These are phyloP conservation scores for Akanthomyces dipterigenus DNA, from an alignment of 2,329 filamentous ascomycete species.

Conservation along the genomic window DNA sequence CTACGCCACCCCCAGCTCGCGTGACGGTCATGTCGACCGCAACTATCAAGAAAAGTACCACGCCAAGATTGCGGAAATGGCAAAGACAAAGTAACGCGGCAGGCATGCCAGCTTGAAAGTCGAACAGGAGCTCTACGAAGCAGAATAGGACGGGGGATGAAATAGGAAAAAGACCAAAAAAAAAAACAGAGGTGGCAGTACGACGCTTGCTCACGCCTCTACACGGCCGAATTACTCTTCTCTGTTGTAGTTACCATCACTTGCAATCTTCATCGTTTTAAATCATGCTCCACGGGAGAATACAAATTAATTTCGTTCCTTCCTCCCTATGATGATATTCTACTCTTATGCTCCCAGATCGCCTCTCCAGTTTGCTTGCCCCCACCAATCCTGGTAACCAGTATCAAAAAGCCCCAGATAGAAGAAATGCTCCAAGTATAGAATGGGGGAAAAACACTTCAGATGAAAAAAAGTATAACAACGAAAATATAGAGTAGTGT, in stretches of 20 bases:
- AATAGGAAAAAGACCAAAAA: not conserved
- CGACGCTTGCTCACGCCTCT: not conserved
- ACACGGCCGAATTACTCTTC: not conserved
- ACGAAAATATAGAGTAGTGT: not conserved
- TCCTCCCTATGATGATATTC: not conserved
- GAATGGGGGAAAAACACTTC: no score
- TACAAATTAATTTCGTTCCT: not conserved
- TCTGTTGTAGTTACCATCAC: not conserved
- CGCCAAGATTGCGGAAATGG: conserved; percentile 51
- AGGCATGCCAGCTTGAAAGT: no score
- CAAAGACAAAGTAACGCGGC: conserved; percentile 31
- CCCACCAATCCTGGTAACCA: not conserved
- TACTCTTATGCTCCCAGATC: not conserved
- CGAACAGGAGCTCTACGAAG: not conserved
- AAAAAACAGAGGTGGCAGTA: not conserved
- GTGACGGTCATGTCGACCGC: conserved; percentile 57
- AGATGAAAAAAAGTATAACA: not conserved
- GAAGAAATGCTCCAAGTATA: not conserved
- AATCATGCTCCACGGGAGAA: not conserved
- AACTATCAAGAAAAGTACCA: conserved; percentile 55
- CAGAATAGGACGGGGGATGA: not conserved
- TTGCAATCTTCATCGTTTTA: not conserved
- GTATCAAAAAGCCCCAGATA: not conserved
- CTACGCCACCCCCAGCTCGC: conserved; percentile 57
- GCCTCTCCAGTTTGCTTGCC: not conserved